Base-by-base conservation (phyloP, 2,329 filamentous ascomycete species). In the Hawksworthiomyces lignivorus region DNA sequence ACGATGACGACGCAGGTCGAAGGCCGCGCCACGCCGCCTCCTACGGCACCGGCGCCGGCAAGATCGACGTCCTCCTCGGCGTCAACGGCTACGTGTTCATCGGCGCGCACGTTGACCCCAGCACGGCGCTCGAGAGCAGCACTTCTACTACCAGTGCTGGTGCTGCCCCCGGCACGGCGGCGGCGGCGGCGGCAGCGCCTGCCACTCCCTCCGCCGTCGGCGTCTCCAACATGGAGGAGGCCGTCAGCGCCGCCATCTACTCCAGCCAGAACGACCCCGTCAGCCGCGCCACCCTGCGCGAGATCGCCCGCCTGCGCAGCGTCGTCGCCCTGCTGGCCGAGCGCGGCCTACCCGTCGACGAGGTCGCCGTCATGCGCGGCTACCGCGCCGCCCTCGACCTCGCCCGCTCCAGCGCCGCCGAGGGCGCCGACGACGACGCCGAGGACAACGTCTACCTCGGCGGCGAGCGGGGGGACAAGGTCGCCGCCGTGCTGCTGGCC, bases 41-140 rank as follows among this genome's bases (percentile, higher is more conserved):
- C 3, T 44, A 33, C 19, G 45, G 27, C 24, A 46, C 47, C 48
- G 69, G 73, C 26, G 72, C 74, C 26, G 72, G 77, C 39, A 82
- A 80, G 48, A 76, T 98, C 21, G 87, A 96, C 57, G 79, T 97
- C 7, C 75, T 95, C 39, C 70, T 98, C 1, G 92, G 92, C 3
- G 92, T 98, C 29, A 98, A 98, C 56, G 92, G 92, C 1, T 97
- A 94, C 59, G 88, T 97, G 45, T 98, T 84, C 7, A 80, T 85
- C 51, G 74, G 52, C 15, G 50, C 73, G 27, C 71, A 73, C n/a
- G 62, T 63, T 5, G 59, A 59, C 7, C 55, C 62, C 30, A 34
- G 36, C 10, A 11, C 31, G 57, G 62, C 29, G 65, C 73, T 32
- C 65, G 68, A n/a, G 60, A 62, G n/a, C 65, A 64, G 12, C 57